phyloP scores from a whole-genome alignment of 2,329 filamentous ascomycete genomes.

The Diaporthe destruens region DNA sequence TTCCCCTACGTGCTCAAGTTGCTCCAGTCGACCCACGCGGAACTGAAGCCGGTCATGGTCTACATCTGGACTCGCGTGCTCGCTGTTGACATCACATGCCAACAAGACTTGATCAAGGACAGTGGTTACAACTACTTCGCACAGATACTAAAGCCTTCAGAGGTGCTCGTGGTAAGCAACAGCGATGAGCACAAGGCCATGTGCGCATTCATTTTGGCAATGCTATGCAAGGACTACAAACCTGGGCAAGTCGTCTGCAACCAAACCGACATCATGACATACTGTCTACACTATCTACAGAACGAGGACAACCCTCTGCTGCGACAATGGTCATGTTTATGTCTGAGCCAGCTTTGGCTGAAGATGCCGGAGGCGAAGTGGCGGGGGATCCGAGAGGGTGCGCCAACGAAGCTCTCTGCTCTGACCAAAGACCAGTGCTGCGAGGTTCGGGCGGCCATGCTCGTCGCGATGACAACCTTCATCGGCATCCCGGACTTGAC shows the following conservation, averaged over 20 bases:
- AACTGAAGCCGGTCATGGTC: conserved; percentile 98
- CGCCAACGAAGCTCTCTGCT: conserved; percentile 83
- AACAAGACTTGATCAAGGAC: conserved; percentile 94
- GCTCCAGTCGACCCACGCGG: conserved; percentile 91
- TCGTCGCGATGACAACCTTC: conserved; percentile 94
- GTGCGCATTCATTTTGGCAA: conserved; percentile 95
- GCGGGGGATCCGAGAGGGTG: conserved; percentile 90
- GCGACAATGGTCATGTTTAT: conserved; percentile 95
- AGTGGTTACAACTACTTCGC: conserved; percentile 98
- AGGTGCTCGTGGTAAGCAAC: conserved; percentile 86
- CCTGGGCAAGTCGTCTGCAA: conserved; percentile 94
- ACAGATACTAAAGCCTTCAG: conserved; percentile 86
- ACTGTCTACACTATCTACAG: conserved; percentile 84
- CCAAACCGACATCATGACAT: conserved; percentile 89
- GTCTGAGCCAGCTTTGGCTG: conserved; percentile 93
- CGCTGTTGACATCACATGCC: conserved; percentile 93
- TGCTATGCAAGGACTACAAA: conserved; percentile 95
- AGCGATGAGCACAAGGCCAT: conserved; percentile 96
- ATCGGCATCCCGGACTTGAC: conserved; percentile 93
- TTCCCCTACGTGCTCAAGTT: conserved; percentile 99
- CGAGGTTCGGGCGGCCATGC: conserved; percentile 92
- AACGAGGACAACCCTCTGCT: conserved; percentile 90
- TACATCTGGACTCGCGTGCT: conserved; percentile 99
- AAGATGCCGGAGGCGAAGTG: conserved; percentile 94
- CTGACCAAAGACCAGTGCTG: conserved; percentile 88